Conservation (phyloP, 1,284 basidiomycete genomes). For the Fomes fomentarius region DNA sequence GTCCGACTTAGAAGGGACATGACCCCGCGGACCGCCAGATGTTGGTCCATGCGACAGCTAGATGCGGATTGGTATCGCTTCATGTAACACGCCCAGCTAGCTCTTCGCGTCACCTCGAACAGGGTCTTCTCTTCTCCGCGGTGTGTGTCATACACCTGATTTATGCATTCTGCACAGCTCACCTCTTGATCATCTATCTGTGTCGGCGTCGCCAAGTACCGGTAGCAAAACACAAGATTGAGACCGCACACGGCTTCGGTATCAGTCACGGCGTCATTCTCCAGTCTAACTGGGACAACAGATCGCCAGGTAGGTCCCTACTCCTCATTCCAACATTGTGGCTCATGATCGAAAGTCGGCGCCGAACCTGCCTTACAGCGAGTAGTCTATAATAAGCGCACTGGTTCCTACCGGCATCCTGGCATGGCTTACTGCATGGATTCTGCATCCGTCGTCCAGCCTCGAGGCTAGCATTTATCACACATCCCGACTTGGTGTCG, state of each 20-base stretch:
- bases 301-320: too few species aligned
- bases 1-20: background rate
- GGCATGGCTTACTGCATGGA: too few species aligned
- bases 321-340: background rate
- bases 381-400: slow-evolving; percentile 1
- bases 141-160: background rate
- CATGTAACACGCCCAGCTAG: background rate
- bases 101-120: background rate
- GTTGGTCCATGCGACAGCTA: background rate
- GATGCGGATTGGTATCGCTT: background rate
- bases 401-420: background rate
- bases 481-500: background rate
- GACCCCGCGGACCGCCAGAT: background rate
- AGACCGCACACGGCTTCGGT: too few species aligned
- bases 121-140: background rate
- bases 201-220: too few species aligned
- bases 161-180: too few species aligned
- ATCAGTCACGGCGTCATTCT: too few species aligned
- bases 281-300: too few species aligned
- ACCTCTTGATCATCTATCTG: too few species aligned
- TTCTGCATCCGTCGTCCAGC: background rate
- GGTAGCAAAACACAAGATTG: too few species aligned
- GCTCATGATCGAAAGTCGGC: background rate
- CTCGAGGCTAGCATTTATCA: slow-evolving; percentile 8
- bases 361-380: background rate